Evolutionary conservation across 2,329 filamentous ascomycete genomes (phyloP).

Genomic region (Trichoderma hamatum): DNA sequence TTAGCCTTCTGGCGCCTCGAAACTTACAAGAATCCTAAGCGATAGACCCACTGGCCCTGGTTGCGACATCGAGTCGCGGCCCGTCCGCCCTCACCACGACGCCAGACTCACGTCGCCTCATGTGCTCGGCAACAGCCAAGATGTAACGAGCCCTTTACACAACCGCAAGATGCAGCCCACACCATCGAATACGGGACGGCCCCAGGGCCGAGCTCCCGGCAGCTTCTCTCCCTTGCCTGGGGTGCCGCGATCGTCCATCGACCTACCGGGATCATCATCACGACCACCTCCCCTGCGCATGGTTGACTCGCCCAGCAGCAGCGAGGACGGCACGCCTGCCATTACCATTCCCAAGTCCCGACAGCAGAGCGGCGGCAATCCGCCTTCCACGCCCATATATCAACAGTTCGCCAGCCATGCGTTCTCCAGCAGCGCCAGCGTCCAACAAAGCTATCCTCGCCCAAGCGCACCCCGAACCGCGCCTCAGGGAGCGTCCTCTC

Average conservation of each 20-base stretch:
- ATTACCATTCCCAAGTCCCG: constrained; percentile 53
- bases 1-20: not conserved
- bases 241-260: constrained; percentile 36
- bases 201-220: constrained; percentile 53
- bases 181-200: constrained; percentile 38
- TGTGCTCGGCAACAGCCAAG: constrained; percentile 37
- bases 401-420: constrained; percentile 51
- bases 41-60: not conserved
- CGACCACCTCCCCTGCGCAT: constrained; percentile 42
- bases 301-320: constrained; percentile 37
- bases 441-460: constrained; percentile 62
- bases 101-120: not conserved
- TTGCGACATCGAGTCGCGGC: constrained; percentile 2
- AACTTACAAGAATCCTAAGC: not conserved
- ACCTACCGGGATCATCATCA: constrained; percentile 34
- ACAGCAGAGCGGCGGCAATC: constrained; percentile 39
- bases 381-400: constrained; percentile 52
- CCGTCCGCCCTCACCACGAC: not conserved
- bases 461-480: constrained; percentile 46
- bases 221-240: constrained; percentile 59
- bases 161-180: constrained; percentile 52
- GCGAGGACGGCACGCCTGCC: constrained; percentile 39
- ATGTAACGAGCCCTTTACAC: constrained; percentile 46
- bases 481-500: constrained; percentile 38
- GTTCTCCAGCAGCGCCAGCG: constrained; percentile 51